A percentile compares a stretch with the other conserved stretches of the same genome.
Conservation (phyloP, 306 rosid genomes). For the Castanea mollissima region DNA sequence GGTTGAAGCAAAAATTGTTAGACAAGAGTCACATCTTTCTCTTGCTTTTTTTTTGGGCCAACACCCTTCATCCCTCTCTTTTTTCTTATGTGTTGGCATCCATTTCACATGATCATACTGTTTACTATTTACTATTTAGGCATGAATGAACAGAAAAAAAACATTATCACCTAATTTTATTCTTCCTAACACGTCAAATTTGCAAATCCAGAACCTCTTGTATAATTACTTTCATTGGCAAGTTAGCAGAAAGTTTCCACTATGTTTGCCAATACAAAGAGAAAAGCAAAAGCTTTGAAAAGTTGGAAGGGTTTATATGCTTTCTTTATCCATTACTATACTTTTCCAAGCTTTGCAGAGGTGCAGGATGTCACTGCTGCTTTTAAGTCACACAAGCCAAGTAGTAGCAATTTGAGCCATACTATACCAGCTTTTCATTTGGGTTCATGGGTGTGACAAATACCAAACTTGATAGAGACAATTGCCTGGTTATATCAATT, state of each 20-base stretch:
- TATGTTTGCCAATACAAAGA: not conserved
- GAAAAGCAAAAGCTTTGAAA: not conserved
- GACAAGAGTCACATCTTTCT: not conserved
- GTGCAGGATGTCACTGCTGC: not conserved
- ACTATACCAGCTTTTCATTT: not conserved
- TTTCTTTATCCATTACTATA: not conserved
- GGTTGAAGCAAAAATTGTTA: not conserved
- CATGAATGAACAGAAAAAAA: slow-evolving; percentile 24
- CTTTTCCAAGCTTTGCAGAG: not conserved
- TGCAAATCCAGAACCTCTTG: not conserved
- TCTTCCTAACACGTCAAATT: not conserved
- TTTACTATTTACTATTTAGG: slow-evolving; percentile 14
- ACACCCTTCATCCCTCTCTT: not conserved
- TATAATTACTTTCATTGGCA: no score
- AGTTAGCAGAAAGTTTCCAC: not conserved
- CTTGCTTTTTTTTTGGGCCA: not conserved
- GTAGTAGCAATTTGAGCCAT: not conserved
- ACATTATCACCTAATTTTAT: no score
- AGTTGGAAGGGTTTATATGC: not conserved
- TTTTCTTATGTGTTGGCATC: not conserved
- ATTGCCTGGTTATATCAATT: not conserved
- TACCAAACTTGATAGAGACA: not conserved
- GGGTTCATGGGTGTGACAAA: not conserved
- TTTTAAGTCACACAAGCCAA: not conserved
- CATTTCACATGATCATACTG: not conserved